Conservation (phyloP, 805 yeast species). For the Ogataea paraovalis region DNA sequence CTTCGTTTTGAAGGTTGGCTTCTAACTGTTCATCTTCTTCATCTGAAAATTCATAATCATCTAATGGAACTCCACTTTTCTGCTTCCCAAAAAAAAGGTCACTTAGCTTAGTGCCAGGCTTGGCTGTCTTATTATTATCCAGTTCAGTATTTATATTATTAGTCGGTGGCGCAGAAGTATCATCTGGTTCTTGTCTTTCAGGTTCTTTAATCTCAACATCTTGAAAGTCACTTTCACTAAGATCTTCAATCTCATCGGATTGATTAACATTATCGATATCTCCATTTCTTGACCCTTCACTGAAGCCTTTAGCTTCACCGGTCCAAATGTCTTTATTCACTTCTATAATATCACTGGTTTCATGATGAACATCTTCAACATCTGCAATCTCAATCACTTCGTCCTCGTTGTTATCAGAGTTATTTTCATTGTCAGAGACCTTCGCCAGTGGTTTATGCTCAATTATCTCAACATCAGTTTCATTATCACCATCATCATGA, state of each 20-base stretch:
- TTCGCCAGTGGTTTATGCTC: not conserved
- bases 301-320: no score
- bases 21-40: constrained; percentile 71
- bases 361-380: not conserved
- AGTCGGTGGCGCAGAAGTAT: no score
- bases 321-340: no score
- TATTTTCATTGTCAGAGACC: not conserved
- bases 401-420: not conserved
- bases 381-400: not conserved
- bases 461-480: constrained; percentile 3
- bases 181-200: not conserved
- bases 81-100: not conserved
- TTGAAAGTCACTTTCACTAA: constrained; percentile 9
- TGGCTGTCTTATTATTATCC: not conserved
- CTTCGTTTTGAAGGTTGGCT: constrained; percentile 64
- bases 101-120: not conserved
- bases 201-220: no score
- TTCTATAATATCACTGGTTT: not conserved
- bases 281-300: no score
- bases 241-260: constrained; percentile 1
- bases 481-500: constrained; percentile 10
- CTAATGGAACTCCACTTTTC: constrained; percentile 5
- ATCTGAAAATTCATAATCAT: constrained; percentile 66
- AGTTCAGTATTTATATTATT: no score
- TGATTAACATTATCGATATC: no score